Base-by-base conservation (phyloP, 148 eudicot species). In the Spergularia bocconei region DNA sequence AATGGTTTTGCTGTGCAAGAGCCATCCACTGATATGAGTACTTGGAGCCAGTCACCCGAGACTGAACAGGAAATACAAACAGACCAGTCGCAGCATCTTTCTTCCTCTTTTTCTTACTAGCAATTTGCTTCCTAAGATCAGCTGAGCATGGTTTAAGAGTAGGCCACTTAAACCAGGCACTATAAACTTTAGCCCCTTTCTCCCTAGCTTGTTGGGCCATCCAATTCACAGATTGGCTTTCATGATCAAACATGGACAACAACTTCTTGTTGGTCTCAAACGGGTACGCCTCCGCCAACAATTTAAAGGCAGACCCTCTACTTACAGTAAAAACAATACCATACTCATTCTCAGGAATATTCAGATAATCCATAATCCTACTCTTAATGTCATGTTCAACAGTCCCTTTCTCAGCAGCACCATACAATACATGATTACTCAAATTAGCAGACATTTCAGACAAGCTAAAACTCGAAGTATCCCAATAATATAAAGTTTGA, bases 1-100 rank as follows among this genome's bases (percentile, higher is more conserved):
- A 94, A 71, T 94, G 89, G 81, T 88, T 90, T 79, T 95, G 97
- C 77, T 92, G 97, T 17, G 99, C 99, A 60, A 95, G 70, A 48
- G 99, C 91, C 99, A 95, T 92, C 99, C 99, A 95, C 71, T 95
- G 99, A 73, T 95, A 95, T 29, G 99, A 95, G 81, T 94, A 94
- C 83, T 94, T 94, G 6, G 97, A 91, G 57, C 98, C 98, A 0
- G 96, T 94, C 44, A 94, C 98, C 56, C 98, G 81, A 44, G 97
- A 94, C 77, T 94, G 98, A 50, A 94, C 98, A 57, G 98, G 98
- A 66, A 92, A 95, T 29, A 87, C 99, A 61, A 95, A 95, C 62
- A 95, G 91, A 76, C 99, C 99, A 44, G 77, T 69, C 0, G 96
- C 91, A 11, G 97, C 83, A 78, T 92, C 96, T 79, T 92, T 95